Percentiles rank a stretch among this genome's conserved stretches.
Conservation (phyloP, 768 basidiomycete species). For the Leccinum uliginosum region DNA sequence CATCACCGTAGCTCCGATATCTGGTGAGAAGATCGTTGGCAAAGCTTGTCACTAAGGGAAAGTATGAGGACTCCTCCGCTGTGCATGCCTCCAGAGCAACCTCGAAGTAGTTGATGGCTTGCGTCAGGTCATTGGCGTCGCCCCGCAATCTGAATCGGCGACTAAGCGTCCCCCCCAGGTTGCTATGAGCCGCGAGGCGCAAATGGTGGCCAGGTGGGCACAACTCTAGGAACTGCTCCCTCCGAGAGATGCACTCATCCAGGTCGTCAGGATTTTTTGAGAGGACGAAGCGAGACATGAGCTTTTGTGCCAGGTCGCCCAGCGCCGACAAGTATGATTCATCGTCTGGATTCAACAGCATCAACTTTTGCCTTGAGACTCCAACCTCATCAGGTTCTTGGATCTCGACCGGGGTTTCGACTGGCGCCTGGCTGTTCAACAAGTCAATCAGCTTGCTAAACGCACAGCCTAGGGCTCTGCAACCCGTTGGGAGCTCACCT, state of each 20-base stretch:
- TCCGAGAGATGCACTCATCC: slow-evolving; percentile 19
- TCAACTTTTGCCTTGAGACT: slow-evolving; percentile 8
- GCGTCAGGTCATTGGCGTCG: slow-evolving; percentile 18
- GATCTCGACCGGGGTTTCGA: background rate
- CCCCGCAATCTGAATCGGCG: slow-evolving; percentile 21
- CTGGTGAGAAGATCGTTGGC: slow-evolving; percentile 16
- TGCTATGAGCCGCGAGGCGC: slow-evolving; percentile 12
- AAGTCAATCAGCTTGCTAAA: background rate
- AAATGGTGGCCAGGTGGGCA: slow-evolving; percentile 18
- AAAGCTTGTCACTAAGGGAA: slow-evolving; percentile 16
- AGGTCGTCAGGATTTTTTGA: slow-evolving; percentile 22
- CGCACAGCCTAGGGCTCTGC: background rate
- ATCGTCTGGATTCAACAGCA: slow-evolving; percentile 5
- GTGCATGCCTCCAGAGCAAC: slow-evolving; percentile 9
- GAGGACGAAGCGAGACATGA: slow-evolving; percentile 21
- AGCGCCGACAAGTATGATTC: slow-evolving; percentile 9
- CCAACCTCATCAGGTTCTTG: slow-evolving; percentile 11
- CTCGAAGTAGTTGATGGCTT: slow-evolving; percentile 17
- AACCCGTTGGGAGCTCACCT: background rate
- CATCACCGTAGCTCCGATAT: slow-evolving; percentile 16
- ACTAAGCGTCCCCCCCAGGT: slow-evolving; percentile 16
- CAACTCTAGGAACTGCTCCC: slow-evolving; percentile 16
- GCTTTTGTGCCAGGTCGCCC: slow-evolving; percentile 4
- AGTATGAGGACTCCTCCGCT: slow-evolving; percentile 11
- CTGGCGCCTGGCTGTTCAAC: background rate